These are phyloP conservation scores for Inga oerstediana DNA, from an alignment of 306 rosid species.

Conservation along the genomic window DNA sequence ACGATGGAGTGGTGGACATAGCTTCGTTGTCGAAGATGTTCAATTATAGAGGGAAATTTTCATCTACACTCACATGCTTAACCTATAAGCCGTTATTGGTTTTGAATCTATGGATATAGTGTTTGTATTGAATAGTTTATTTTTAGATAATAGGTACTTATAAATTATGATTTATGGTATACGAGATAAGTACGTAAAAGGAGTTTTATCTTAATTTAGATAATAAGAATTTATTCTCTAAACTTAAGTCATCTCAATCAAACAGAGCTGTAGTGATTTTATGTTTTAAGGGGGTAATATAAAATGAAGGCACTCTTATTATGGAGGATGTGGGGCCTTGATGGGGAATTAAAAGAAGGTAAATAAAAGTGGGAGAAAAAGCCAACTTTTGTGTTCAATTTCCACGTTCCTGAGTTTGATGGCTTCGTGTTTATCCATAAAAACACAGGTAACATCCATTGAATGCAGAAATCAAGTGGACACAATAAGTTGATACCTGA, in stretches of 20 bases:
- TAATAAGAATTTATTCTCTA: no score
- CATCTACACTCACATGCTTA: no score
- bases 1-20: background rate
- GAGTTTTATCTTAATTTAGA: no score
- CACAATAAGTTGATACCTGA: background rate
- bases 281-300: background rate
- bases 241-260: no score
- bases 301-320: background rate
- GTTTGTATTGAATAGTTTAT: no score
- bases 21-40: background rate
- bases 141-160: no score
- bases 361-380: background rate
- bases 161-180: no score
- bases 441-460: background rate
- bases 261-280: background rate
- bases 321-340: background rate
- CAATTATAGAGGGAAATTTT: no score
- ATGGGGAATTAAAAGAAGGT: background rate
- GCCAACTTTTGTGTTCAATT: background rate
- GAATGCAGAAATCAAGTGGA: background rate
- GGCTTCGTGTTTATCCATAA: background rate
- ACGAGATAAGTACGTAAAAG: no score
- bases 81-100: no score
- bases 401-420: background rate
- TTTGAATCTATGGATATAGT: no score